Evolutionary conservation across 1,139 yeast species (phyloP).

Genomic region (Yamadazyma atlantica): DNA sequence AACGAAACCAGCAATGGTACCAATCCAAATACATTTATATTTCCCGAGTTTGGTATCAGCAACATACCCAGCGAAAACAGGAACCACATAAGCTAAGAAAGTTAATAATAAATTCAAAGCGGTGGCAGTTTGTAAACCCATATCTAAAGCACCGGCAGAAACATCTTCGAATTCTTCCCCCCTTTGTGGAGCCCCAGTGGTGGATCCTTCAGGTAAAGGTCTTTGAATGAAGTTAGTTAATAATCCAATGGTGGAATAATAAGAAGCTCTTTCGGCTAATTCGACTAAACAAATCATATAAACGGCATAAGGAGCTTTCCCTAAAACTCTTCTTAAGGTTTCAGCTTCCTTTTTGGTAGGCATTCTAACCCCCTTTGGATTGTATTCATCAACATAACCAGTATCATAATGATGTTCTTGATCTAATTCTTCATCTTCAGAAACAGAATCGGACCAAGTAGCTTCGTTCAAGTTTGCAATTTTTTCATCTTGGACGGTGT

Average conservation of each 20-base stretch:
- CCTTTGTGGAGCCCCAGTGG: conserved; percentile 43
- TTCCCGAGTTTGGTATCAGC: conserved; percentile 46
- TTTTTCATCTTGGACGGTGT: not conserved
- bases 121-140: conserved; percentile 40
- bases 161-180: conserved; percentile 23
- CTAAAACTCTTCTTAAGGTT: conserved; percentile 42
- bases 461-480: conserved; percentile 9
- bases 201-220: conserved; percentile 51
- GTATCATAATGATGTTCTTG: conserved; percentile 26
- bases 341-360: conserved; percentile 44
- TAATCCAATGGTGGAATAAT: conserved; percentile 42
- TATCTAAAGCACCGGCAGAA: conserved; percentile 43
- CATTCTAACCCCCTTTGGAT: conserved; percentile 33
- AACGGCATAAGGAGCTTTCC: conserved; percentile 25
- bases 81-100: conserved; percentile 44
- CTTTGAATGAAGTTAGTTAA: conserved; percentile 47
- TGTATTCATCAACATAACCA: conserved; percentile 27
- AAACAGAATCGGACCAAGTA: conserved; percentile 12
- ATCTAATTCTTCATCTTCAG: conserved; percentile 24
- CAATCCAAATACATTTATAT: conserved; percentile 42
- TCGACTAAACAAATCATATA: conserved; percentile 44
- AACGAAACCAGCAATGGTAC: conserved; percentile 38
- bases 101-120: conserved; percentile 39
- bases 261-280: conserved; percentile 49
- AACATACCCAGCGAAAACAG: conserved; percentile 43